A percentile compares a stretch with the other conserved stretches of the same genome.
Conservation (phyloP, 495 filamentous ascomycete genomes). For the Penicillium soppii region DNA sequence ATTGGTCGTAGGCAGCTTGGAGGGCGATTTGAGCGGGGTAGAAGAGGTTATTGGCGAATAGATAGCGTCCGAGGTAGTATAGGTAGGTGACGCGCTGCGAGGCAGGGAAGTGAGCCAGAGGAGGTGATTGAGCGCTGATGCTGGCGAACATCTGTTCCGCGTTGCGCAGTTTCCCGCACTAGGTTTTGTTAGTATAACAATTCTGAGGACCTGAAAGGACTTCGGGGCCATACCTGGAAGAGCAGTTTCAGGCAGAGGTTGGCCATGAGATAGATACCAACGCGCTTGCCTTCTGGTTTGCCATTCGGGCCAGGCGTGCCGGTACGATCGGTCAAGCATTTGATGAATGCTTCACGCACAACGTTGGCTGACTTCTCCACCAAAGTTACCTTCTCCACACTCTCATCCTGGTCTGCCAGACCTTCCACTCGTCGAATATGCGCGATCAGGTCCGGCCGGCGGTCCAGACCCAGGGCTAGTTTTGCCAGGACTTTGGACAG, state of each 20-base stretch:
- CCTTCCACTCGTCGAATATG: conserved; percentile 53
- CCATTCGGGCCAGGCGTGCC: conserved; percentile 51
- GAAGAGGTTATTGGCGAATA: conserved; percentile 80
- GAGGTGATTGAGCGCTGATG: conserved; percentile 78
- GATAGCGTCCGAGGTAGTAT: conserved; percentile 90
- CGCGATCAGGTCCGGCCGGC: conserved; percentile 66
- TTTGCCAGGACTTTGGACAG: conserved; percentile 74
- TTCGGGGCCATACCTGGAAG: conserved; percentile 61
- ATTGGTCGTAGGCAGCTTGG: conserved; percentile 77
- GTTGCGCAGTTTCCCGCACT: conserved; percentile 57
- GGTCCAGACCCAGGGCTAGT: conserved; percentile 77
- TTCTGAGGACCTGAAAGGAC: background rate
- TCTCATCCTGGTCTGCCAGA: conserved; percentile 51
- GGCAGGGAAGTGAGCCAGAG: conserved; percentile 76
- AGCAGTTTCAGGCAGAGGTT: conserved; percentile 88
- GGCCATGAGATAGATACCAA: conserved; percentile 85
- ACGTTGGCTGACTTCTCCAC: conserved; percentile 83
- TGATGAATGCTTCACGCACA: conserved; percentile 86
- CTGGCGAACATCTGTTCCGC: conserved; percentile 89
- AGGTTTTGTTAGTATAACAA: conserved; percentile 4
- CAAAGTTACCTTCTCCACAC: conserved; percentile 65
- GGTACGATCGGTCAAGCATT: conserved; percentile 81
- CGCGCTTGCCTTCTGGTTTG: conserved; percentile 76
- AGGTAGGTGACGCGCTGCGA: conserved; percentile 87
- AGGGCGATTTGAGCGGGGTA: conserved; percentile 70